phyloP scores from a whole-genome alignment of 1,139 yeast genomes.

The Wickerhamiella pararugosa region DNA sequence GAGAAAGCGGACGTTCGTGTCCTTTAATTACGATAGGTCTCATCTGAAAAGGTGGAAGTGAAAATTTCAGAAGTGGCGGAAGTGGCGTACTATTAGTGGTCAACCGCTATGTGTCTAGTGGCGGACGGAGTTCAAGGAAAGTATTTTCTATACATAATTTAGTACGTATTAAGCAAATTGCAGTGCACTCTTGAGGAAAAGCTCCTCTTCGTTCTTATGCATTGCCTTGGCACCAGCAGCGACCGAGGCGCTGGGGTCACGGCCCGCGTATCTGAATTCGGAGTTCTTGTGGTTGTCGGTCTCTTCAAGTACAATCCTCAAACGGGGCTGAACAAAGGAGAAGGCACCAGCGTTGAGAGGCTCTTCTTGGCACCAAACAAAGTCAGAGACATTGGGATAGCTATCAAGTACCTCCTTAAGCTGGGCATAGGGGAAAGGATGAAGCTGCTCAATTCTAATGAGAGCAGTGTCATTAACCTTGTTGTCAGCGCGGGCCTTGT shows the following conservation, averaged over 20 bases:
- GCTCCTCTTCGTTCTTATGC: constrained; percentile 81
- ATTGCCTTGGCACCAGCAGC: constrained; percentile 93
- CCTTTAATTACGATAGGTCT: constrained; percentile 20
- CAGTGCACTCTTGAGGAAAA: constrained; percentile 69
- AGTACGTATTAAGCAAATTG: not conserved
- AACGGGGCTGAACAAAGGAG: constrained; percentile 68
- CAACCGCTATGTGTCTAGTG: too few relatives aligned
- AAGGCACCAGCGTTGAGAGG: constrained; percentile 95
- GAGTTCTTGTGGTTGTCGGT: constrained; percentile 49
- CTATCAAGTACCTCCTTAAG: constrained; percentile 67
- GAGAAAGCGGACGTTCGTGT: constrained; percentile 31
- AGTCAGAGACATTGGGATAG: constrained; percentile 72
- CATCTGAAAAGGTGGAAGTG: constrained; percentile 15
- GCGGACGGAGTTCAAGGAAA: too few relatives aligned
- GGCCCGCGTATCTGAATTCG: constrained; percentile 76
- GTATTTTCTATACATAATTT: too few relatives aligned
- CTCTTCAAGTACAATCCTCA: constrained; percentile 57
- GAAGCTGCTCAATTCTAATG: constrained; percentile 82
- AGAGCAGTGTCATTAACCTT: constrained; percentile 76
- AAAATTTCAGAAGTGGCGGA: too few relatives aligned
- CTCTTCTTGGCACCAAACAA: constrained; percentile 98
- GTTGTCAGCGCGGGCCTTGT: constrained; percentile 68
- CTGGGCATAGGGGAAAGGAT: constrained; percentile 98
- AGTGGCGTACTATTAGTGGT: too few relatives aligned
- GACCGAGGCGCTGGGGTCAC: constrained; percentile 95